Percentiles rank a stretch among this genome's conserved stretches.
phyloP scores from a whole-genome alignment of 2,329 filamentous ascomycete genomes.

The Plectosphaerella cucumerina region DNA sequence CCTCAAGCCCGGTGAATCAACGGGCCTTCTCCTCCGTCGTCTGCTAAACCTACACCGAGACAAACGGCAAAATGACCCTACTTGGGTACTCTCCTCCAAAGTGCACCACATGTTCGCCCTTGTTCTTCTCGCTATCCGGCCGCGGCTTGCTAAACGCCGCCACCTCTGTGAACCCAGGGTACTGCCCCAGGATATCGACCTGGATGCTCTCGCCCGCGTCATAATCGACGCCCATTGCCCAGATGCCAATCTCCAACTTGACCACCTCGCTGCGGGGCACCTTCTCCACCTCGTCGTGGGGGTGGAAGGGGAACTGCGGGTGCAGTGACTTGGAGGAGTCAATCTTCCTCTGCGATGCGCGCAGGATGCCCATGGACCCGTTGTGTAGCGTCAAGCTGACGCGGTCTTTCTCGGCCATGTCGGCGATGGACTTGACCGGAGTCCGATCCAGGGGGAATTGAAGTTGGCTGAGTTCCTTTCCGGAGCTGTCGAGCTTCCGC shows the following conservation, averaged over 20 bases:
- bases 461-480: conserved; percentile 35
- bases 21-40: too few species aligned
- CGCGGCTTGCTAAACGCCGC: conserved; percentile 29
- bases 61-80: conserved; percentile 26
- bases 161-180: conserved; percentile 33
- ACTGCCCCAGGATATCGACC: conserved; percentile 23
- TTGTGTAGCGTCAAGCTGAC: conserved; percentile 34
- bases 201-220: conserved; percentile 30
- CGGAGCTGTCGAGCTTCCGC: conserved; percentile 36
- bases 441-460: conserved; percentile 32
- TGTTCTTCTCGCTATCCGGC: conserved; percentile 35
- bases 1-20: too few species aligned
- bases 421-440: conserved; percentile 19
- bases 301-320: conserved; percentile 26
- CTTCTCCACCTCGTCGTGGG: conserved; percentile 34
- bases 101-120: conserved; percentile 31
- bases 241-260: conserved; percentile 42
- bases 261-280: conserved; percentile 34
- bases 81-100: conserved; percentile 31
- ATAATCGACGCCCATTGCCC: conserved; percentile 40
- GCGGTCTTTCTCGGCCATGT: conserved; percentile 28
- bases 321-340: conserved; percentile 24
- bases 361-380: conserved; percentile 36
- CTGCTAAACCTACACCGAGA: neutral
- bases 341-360: conserved; percentile 37